phyloP scores from a whole-genome alignment of 2,329 filamentous ascomycete species.

The Colletotrichum graminicola region DNA sequence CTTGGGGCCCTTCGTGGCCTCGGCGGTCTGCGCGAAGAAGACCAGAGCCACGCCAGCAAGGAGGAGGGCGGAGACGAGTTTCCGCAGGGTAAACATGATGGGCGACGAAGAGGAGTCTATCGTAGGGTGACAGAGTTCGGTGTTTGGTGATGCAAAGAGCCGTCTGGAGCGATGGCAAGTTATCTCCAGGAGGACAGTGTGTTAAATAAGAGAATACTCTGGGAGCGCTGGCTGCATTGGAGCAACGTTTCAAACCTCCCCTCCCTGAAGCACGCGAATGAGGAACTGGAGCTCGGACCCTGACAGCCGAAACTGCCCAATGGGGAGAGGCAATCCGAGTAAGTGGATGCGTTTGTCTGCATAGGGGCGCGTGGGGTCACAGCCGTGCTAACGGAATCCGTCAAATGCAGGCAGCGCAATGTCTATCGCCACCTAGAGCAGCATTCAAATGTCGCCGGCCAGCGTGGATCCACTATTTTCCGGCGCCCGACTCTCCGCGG shows the following conservation, averaged over 20 bases:
- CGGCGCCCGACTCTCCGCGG: constrained; percentile 39
- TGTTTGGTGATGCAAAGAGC: constrained; percentile 16
- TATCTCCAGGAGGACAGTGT: constrained; percentile 23
- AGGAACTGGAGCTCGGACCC: constrained; percentile 39
- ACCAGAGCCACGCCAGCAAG: constrained; percentile 81
- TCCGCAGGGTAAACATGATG: constrained; percentile 81
- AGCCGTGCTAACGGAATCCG: background rate
- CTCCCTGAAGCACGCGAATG: constrained; percentile 41
- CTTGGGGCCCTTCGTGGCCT: constrained; percentile 88
- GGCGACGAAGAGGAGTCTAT: constrained; percentile 30
- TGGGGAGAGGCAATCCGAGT: constrained; percentile 31
- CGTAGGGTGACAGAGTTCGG: constrained; percentile 21
- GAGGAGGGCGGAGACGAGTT: constrained; percentile 78
- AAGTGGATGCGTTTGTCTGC: constrained; percentile 16
- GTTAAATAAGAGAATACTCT: constrained; percentile 12
- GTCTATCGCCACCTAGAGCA: background rate
- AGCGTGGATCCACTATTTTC: constrained; percentile 27
- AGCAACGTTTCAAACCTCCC: constrained; percentile 41
- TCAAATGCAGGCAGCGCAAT: constrained; percentile 32
- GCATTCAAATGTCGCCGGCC: background rate
- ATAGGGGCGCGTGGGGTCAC: constrained; percentile 1
- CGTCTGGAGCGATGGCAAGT: constrained; percentile 21
- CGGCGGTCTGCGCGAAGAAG: constrained; percentile 79
- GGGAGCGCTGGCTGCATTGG: constrained; percentile 11
- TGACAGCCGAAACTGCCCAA: constrained; percentile 37